Percentiles rank a stretch among this genome's conserved stretches.
Conservation (phyloP, 495 filamentous ascomycete species). For the Trichoderma asperelloides region DNA sequence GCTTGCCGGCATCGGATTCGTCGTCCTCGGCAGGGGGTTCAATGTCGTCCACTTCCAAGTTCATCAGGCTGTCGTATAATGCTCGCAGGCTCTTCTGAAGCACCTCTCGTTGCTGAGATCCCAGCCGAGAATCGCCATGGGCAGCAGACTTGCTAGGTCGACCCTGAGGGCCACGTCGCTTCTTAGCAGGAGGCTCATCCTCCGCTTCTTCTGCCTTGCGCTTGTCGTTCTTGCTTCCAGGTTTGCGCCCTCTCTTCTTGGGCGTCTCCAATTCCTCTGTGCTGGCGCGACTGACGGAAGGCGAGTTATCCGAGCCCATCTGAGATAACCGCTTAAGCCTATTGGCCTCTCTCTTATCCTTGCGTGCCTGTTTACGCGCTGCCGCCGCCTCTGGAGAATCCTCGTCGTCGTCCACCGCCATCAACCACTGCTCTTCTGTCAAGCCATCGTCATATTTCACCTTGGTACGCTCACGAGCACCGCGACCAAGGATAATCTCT, state of each 20-base stretch:
- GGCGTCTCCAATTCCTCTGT: conserved; percentile 59
- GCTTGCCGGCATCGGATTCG: conserved; percentile 30
- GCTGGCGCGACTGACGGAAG: conserved; percentile 65
- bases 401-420: conserved; percentile 91
- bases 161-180: conserved; percentile 56
- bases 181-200: conserved; percentile 69
- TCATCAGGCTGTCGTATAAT: conserved; percentile 70
- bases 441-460: conserved; percentile 96
- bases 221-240: conserved; percentile 61
- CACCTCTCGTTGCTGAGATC: conserved; percentile 44
- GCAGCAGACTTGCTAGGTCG: conserved; percentile 47
- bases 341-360: conserved; percentile 67
- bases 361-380: conserved; percentile 76
- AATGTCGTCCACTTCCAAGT: conserved; percentile 63
- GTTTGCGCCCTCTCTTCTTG: conserved; percentile 72
- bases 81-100: conserved; percentile 67
- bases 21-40: conserved; percentile 46
- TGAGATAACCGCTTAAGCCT: conserved; percentile 50
- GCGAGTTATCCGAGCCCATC: conserved; percentile 57
- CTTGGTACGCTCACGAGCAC: conserved; percentile 84
- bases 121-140: conserved; percentile 23
- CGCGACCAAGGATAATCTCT: conserved; percentile 72
- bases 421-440: conserved; percentile 93
- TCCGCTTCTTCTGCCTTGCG: conserved; percentile 82
- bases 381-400: conserved; percentile 89